Percentiles rank a stretch among this genome's conserved stretches.
Conservation (phyloP, 495 filamentous ascomycete species). For the Durotheca rogersii region DNA sequence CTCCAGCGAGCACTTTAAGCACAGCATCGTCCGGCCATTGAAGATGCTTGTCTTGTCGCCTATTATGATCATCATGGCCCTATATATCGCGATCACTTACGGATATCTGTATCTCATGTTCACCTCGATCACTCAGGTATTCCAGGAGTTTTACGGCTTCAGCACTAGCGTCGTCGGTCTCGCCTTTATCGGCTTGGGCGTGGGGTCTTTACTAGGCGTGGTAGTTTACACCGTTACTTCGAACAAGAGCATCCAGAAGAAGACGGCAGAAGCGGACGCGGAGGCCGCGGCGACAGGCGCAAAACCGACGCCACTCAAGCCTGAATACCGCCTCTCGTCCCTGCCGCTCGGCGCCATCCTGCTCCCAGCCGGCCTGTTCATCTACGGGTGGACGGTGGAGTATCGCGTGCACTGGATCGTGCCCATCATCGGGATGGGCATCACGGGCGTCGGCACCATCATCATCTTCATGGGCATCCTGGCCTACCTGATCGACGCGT, state of each 20-base stretch:
- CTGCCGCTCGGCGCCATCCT: constrained; percentile 52
- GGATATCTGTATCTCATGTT: constrained; percentile 76
- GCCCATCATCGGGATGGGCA: constrained; percentile 65
- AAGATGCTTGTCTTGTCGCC: constrained; percentile 57
- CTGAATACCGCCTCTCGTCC: too few relatives aligned
- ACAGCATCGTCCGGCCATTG: constrained; percentile 50
- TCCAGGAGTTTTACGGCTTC: constrained; percentile 52
- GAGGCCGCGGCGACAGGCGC: too few relatives aligned
- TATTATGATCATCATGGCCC: constrained; percentile 63
- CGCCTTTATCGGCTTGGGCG: constrained; percentile 42
- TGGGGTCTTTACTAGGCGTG: constrained; percentile 41
- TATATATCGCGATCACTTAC: constrained; percentile 74
- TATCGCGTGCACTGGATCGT: constrained; percentile 65
- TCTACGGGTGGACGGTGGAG: constrained; percentile 73
- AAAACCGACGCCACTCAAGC: too few relatives aligned
- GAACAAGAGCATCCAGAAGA: too few relatives aligned
- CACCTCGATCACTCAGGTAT: constrained; percentile 63
- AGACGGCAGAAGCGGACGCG: too few relatives aligned
- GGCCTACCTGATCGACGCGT: constrained; percentile 76
- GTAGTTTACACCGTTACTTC: too few relatives aligned
- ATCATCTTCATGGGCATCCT: constrained; percentile 69
- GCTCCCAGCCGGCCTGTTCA: constrained; percentile 64
- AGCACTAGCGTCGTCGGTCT: constrained; percentile 39
- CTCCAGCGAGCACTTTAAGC: too few relatives aligned
- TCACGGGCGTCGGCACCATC: constrained; percentile 62